A percentile compares a stretch with the other conserved stretches of the same genome.
Conservation (phyloP, 2,329 filamentous ascomycete genomes). For the Talaromyces sp. region DNA sequence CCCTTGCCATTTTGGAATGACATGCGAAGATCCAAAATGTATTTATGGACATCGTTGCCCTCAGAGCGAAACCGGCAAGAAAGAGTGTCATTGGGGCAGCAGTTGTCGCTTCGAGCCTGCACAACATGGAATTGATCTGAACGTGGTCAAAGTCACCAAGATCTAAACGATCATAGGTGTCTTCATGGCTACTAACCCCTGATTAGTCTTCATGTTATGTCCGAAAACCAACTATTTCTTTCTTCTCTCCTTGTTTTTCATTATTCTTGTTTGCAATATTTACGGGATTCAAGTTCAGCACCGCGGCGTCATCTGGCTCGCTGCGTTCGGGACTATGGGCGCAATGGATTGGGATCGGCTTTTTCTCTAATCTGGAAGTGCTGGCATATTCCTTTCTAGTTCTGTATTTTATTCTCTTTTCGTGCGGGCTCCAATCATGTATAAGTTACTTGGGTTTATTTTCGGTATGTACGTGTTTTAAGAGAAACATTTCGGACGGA, state of each 20-base stretch:
- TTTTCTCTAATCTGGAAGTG: constrained; percentile 15
- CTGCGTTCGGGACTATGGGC: constrained; percentile 17
- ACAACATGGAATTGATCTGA: constrained; percentile 59
- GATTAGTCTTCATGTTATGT: background rate
- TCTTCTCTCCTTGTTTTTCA: background rate
- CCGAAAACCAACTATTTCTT: background rate
- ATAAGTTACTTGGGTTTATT: constrained; percentile 3
- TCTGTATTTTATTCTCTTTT: constrained; percentile 13
- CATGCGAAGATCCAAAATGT: constrained; percentile 59
- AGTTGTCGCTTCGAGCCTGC: constrained; percentile 58
- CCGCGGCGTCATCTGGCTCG: constrained; percentile 15
- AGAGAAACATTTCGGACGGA: constrained; percentile 2
- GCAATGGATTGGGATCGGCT: constrained; percentile 18
- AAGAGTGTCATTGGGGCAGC: constrained; percentile 58
- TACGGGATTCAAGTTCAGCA: constrained; percentile 12
- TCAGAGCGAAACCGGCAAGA: constrained; percentile 52
- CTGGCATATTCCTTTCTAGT: constrained; percentile 19
- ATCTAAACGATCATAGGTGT: constrained; percentile 6
- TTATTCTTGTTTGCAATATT: constrained; percentile 2
- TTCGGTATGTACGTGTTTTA: constrained; percentile 3
- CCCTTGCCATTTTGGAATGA: constrained; percentile 58
- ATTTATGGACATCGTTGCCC: constrained; percentile 65
- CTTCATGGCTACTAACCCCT: background rate
- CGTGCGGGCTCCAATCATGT: constrained; percentile 9
- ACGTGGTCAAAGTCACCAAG: constrained; percentile 54